Base-by-base conservation (phyloP, 2,329 filamentous ascomycete species). In the Venturia nashicola region DNA sequence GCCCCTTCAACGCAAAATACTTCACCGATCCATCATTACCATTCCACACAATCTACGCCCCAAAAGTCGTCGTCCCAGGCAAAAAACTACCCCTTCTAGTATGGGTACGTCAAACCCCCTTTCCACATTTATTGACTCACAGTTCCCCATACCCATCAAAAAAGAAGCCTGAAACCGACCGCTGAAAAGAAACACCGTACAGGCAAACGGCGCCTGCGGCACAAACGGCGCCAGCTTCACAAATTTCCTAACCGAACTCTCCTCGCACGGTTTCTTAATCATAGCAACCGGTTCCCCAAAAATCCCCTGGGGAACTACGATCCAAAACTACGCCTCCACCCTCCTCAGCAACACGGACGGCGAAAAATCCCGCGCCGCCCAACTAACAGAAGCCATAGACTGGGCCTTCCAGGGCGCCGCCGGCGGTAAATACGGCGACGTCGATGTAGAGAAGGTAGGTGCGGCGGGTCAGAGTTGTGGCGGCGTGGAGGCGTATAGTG, bases 201-300 rank as follows among this genome's bases (percentile, higher is more conserved):
- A 54, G 48, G 62, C 20, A 27, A 64, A 65, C n/a, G 63, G 63
- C 3, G 63, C 63, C 40, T 65, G 63, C 46, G 42, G 18, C 14
- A 65, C n/a, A n/a, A 46, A 65, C 42, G 63, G 63, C 32, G 32
- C 59, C 18, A 61, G 8, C 12, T 65, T 63, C 43, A 8, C 59
- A 16, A 65, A 65, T 36, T 65, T 65, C 59, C 59, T 65, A 11
- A 63, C 63, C 40, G 63, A 65, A 55, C 65, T 65, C 32, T 62
- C 63, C 23, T 39, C 27, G 32, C 46, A 63, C 40, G 63, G 63
- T 11, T 8, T 65, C 36, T 23, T 65, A 12, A 59, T 65, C 18
- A 16, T 65, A 7, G 63, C 63, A 2, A 64, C 65, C 20, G 63
- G 63, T 4, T 6, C 40, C 27, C 59, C 63, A 1, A 51, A 51